phyloP scores from a whole-genome alignment of 2,329 filamentous ascomycete genomes.

The Penicillium vulpinum region DNA sequence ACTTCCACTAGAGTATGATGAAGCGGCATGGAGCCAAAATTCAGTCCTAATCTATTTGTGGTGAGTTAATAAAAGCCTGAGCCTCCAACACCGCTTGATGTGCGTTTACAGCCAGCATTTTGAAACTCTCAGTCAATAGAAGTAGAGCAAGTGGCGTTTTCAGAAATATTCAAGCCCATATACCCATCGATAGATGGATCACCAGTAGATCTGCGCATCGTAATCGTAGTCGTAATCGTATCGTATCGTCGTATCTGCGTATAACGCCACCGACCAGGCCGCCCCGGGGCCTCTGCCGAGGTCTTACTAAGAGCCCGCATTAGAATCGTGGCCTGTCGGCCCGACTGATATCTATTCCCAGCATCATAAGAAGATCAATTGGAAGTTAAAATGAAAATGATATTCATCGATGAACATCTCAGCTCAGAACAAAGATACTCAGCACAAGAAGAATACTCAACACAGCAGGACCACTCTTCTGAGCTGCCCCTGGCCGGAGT shows the following conservation, averaged over 20 bases:
- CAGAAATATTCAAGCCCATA: too few species aligned
- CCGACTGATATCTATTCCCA: too few species aligned
- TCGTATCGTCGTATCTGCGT: not conserved
- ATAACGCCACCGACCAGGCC: not conserved
- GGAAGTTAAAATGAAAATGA: not conserved
- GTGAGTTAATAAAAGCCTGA: not conserved
- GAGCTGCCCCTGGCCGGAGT: not conserved
- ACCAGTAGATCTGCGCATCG: too few species aligned
- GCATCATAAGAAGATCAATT: not conserved
- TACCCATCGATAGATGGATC: too few species aligned
- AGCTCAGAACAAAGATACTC: not conserved
- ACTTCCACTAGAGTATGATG: not conserved
- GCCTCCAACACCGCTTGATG: too few species aligned
- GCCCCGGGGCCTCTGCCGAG: too few species aligned
- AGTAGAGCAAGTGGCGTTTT: too few species aligned
- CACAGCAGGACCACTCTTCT: not conserved
- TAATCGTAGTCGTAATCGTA: not conserved
- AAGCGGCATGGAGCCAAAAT: not conserved
- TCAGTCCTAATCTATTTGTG: not conserved
- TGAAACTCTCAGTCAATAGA: too few species aligned
- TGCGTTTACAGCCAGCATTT: too few species aligned
- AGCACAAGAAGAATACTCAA: not conserved
- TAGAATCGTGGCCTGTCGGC: too few species aligned
- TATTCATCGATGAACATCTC: not conserved
- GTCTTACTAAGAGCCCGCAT: too few species aligned